Percentiles rank a stretch among this genome's conserved stretches.
phyloP scores from a whole-genome alignment of 2,329 filamentous ascomycete species.

The Sporothrix pseudoabietina region DNA sequence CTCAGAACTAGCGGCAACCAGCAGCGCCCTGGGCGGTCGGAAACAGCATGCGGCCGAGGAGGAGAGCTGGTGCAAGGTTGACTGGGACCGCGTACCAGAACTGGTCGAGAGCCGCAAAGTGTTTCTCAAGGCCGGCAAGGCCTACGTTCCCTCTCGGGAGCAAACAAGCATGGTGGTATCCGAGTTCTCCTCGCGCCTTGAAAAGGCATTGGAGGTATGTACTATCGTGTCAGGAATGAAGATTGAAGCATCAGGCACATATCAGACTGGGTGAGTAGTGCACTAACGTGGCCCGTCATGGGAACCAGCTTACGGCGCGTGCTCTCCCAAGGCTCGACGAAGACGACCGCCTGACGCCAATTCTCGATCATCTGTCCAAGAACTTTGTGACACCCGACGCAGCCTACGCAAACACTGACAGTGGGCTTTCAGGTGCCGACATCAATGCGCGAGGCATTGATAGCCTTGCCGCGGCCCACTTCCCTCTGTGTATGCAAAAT shows the following conservation, averaged over 20 bases:
- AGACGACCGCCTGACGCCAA: conserved; percentile 80
- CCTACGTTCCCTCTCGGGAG: conserved; percentile 85
- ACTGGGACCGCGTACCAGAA: conserved; percentile 92
- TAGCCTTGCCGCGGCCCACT: conserved; percentile 73
- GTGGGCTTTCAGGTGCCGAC: conserved; percentile 67
- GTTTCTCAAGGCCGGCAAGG: conserved; percentile 77
- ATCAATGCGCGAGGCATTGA: conserved; percentile 82
- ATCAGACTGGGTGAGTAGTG: not conserved
- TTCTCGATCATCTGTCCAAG: conserved; percentile 79
- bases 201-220: conserved; percentile 77
- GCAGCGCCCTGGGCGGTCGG: conserved; percentile 44
- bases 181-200: conserved; percentile 79
- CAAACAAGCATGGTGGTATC: conserved; percentile 86
- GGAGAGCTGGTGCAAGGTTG: conserved; percentile 92
- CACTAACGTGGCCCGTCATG: not conserved
- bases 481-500: conserved; percentile 92
- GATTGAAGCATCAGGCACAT: too few relatives aligned
- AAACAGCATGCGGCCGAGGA: conserved; percentile 61
- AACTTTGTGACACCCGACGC: conserved; percentile 93
- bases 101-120: conserved; percentile 79
- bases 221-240: not conserved
- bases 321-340: conserved; percentile 91
- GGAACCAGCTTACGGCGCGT: conserved; percentile 70
- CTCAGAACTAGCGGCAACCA: conserved; percentile 61
- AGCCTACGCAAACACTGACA: conserved; percentile 66